Conservation (phyloP, 306 rosid genomes). For the Cicer cuneatum region DNA sequence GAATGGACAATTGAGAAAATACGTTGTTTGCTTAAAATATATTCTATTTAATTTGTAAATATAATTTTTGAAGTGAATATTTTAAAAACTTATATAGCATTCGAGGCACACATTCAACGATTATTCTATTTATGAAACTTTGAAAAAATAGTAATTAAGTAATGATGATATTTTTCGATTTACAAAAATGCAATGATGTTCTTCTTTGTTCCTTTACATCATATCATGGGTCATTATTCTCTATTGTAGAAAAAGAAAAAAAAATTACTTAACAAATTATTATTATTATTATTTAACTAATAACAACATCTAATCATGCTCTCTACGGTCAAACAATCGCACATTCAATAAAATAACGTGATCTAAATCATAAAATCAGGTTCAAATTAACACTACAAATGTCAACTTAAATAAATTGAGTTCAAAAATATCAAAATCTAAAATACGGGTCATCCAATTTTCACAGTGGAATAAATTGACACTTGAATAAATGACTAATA, state of each 20-base stretch:
- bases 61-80: neutral
- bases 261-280: neutral
- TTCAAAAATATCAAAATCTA: no score
- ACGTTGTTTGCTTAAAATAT: neutral
- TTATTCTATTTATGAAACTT: slow-evolving; percentile 20
- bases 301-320: no score
- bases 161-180: slow-evolving; percentile 38
- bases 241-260: neutral
- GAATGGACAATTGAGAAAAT: neutral
- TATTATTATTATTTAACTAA: neutral
- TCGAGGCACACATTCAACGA: neutral
- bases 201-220: slow-evolving; percentile 31
- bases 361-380: no score
- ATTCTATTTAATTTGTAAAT: neutral
- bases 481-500: no score
- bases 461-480: no score
- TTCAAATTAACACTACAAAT: no score
- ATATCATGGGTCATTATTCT: slow-evolving; percentile 38
- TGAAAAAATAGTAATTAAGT: slow-evolving; percentile 39
- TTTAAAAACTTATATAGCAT: neutral
- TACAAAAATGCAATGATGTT: slow-evolving; percentile 40
- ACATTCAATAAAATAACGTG: no score
- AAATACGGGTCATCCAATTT: no score
- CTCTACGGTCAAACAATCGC: no score
- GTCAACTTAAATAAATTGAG: no score